Base-by-base conservation (phyloP, 352 stramenopile species). In the Lagenidium sp. region DNA sequence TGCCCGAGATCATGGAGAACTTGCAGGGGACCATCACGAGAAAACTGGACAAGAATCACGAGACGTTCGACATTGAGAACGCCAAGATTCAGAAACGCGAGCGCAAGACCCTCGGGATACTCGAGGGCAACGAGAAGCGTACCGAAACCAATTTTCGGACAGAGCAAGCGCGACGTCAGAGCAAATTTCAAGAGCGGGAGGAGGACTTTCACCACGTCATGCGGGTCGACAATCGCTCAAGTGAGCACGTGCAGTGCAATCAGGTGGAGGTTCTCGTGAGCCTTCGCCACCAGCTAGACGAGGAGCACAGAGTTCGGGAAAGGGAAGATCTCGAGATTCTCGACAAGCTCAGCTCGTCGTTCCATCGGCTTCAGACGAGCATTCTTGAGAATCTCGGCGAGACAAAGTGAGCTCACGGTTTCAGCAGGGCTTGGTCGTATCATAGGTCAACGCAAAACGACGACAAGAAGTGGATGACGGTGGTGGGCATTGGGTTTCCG, bases 1-100 rank as follows among this genome's bases (percentile, higher is more conserved):
- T 96, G n/a, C 85, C 87, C 5, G 61, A 72, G 29, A 85, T 89
- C 55, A 91, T 97, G 55, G 85, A 96, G 47, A 71, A 72, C 20
- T 61, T 95, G 36, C 85, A 91, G 36, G 84, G 85, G 23, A 63
- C 70, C 18, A 89, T 97, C 43, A 94, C 85, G 15, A 72, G 83
- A 5, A 89, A 87, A 39, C 68, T 97, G 15, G 68, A 90, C 39
- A 95, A 95, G 60, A 88, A 81, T 44, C 69, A 89, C 58, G 86
- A 96, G 60, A 92, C 76, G 7, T 96, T 96, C 51, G 83, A 96
- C 56, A 95, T 96, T 38, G 85, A 96, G 43, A 96, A 96, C 55
- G 78, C 85, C 44, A 97, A 96, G 61, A 89, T 93, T 20, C 63
- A 78, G 30, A 96, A 95, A 59, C 77, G 85, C 28, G 85, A 96